Evolutionary conservation across 805 yeast genomes (phyloP).

Genomic region (Torulaspora gathmanii): DNA sequence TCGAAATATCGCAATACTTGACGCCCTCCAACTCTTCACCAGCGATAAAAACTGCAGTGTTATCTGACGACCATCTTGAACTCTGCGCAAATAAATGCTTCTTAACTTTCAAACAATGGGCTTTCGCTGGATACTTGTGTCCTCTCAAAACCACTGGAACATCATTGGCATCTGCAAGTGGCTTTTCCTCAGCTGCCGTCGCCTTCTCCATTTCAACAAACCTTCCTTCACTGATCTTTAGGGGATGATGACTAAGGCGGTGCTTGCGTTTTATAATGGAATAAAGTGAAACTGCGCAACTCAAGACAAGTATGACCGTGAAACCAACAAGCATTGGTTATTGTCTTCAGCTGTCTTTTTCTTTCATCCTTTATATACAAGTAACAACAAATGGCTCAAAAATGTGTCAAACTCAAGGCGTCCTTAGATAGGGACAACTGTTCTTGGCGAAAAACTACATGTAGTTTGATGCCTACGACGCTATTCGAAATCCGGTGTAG

Average conservation of each 20-base stretch:
- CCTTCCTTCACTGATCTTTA: background rate
- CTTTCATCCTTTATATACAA: background rate
- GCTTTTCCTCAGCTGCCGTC: background rate
- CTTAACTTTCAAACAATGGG: conserved; percentile 59
- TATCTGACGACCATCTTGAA: conserved; percentile 23
- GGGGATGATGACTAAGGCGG: background rate
- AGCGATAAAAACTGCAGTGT: conserved; percentile 50
- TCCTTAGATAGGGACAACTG: no score
- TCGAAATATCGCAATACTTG: conserved; percentile 74
- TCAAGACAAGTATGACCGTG: conserved; percentile 1
- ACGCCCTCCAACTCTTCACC: conserved; percentile 56
- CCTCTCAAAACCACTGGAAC: conserved; percentile 22
- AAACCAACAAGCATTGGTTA: conserved; percentile 1
- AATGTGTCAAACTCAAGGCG: conserved; percentile 1
- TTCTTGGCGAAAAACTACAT: no score
- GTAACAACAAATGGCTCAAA: background rate
- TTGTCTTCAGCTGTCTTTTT: background rate
- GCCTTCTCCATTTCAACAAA: background rate
- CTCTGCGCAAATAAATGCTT: conserved; percentile 35
- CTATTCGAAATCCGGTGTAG: no score
- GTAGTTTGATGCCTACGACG: no score
- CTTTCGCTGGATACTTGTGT: conserved; percentile 75
- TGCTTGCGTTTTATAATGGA: conserved; percentile 4
- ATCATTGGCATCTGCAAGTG: conserved; percentile 19
- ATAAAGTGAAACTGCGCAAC: conserved; percentile 4